Conservation (phyloP, 139 green algal genomes). For the Chlamydomonas sphaeroides region DNA sequence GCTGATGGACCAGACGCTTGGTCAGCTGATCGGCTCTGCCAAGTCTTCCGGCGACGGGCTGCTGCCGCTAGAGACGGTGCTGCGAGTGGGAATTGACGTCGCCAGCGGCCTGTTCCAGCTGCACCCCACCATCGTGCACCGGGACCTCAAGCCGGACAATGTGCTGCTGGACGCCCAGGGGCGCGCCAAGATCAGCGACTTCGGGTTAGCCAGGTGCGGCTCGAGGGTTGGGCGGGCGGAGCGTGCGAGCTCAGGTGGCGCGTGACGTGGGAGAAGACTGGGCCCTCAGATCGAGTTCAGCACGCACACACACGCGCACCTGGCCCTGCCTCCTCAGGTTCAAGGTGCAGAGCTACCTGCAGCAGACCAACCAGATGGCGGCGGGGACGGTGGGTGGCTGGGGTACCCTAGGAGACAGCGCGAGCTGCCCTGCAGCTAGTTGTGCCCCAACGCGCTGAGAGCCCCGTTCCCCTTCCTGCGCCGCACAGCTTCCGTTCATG, state of each 20-base stretch:
- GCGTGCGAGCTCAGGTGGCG: too few relatives aligned
- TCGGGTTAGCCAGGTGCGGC: constrained; percentile 37
- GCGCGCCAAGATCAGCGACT: constrained; percentile 53
- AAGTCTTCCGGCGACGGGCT: neutral
- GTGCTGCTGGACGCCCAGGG: constrained; percentile 73
- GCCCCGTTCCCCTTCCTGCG: too few relatives aligned
- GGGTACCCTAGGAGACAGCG: too few relatives aligned
- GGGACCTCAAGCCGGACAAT: constrained; percentile 88
- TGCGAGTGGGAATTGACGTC: neutral
- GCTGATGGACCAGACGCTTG: constrained; percentile 2
- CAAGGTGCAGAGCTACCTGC: neutral
- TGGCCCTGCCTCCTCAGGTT: too few relatives aligned
- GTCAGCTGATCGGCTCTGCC: neutral
- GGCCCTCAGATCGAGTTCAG: too few relatives aligned
- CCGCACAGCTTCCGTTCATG: neutral
- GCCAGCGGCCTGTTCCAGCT: constrained; percentile 75
- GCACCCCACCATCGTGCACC: constrained; percentile 73
- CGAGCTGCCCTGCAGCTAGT: too few relatives aligned
- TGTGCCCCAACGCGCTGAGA: too few relatives aligned
- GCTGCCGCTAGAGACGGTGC: neutral
- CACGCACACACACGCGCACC: too few relatives aligned
- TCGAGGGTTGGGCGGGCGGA: too few relatives aligned
- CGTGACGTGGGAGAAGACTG: too few relatives aligned
- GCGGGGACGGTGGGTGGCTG: neutral
- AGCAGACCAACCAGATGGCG: neutral